phyloP scores from a whole-genome alignment of 2,329 filamentous ascomycete species.

The Thelonectria discophora region DNA sequence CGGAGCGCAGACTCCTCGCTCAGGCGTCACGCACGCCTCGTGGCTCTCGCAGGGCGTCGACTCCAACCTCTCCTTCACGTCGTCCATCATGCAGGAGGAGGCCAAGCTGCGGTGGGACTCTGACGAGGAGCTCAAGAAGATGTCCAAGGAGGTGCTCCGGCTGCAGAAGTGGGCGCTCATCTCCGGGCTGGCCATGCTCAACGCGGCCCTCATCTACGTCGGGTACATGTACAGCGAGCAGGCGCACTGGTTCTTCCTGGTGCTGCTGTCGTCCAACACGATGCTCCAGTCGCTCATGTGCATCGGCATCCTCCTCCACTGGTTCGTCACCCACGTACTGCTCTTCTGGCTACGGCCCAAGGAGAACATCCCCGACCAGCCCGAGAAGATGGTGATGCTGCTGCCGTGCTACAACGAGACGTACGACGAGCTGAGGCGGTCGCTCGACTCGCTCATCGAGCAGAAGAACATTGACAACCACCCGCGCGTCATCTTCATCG shows the following conservation, averaged over 20 bases:
- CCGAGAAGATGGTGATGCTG: conserved; percentile 56
- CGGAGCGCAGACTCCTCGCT: conserved; percentile 45
- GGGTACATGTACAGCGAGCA: conserved; percentile 49
- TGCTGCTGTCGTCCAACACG: conserved; percentile 57
- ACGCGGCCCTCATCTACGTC: conserved; percentile 49
- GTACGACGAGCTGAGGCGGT: conserved; percentile 52
- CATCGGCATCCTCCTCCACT: conserved; percentile 47
- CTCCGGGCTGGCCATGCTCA: conserved; percentile 46
- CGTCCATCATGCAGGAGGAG: conserved; percentile 50
- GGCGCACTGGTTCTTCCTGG: conserved; percentile 54
- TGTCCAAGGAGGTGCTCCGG: conserved; percentile 49
- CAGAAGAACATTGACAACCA: conserved; percentile 55
- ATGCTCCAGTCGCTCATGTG: conserved; percentile 55
- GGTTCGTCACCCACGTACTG: conserved; percentile 43
- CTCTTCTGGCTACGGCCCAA: conserved; percentile 45
- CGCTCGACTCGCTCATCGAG: conserved; percentile 56
- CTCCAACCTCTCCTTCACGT: conserved; percentile 49
- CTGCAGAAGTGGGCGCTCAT: conserved; percentile 53
- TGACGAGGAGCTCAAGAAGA: conserved; percentile 50
- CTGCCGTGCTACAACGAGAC: conserved; percentile 62
- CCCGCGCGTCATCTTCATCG: conserved; percentile 55
- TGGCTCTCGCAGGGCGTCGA: conserved; percentile 47
- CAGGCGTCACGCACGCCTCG: conserved; percentile 43
- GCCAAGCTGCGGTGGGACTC: conserved; percentile 53
- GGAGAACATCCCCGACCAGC: conserved; percentile 48